Evolutionary conservation across 129 eudicot genomes (phyloP).

Genomic region (Flaveria brownii): DNA sequence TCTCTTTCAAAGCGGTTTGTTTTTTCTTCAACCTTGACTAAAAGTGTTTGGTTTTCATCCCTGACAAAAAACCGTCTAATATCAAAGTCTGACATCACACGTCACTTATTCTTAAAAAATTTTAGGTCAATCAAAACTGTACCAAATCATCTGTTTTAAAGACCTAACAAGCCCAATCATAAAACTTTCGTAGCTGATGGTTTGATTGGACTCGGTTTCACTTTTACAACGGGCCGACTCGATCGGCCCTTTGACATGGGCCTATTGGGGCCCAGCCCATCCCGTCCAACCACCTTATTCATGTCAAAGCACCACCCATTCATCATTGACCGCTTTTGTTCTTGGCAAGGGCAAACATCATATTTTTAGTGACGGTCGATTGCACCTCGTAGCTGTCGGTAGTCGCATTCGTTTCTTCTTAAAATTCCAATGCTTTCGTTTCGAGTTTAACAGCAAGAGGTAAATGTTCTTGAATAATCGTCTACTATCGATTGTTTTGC

Average conservation of each 20-base stretch:
- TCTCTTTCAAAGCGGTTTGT: too few species aligned
- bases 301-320: neutral
- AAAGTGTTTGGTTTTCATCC: too few species aligned
- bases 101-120: too few species aligned
- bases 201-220: too few species aligned
- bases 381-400: slow-evolving; percentile 29
- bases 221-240: too few species aligned
- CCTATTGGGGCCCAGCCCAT: slow-evolving; percentile 24
- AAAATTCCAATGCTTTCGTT: slow-evolving; percentile 8
- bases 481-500: neutral
- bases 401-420: slow-evolving; percentile 21
- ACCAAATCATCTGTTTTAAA: too few species aligned
- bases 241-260: neutral
- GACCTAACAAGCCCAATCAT: too few species aligned
- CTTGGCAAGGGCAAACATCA: slow-evolving; percentile 22
- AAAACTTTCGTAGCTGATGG: too few species aligned
- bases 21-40: too few species aligned
- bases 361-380: neutral
- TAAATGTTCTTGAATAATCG: slow-evolving; percentile 13
- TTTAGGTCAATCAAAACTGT: too few species aligned
- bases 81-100: too few species aligned
- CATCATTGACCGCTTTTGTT: slow-evolving; percentile 25
- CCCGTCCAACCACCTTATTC: neutral
- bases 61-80: too few species aligned
- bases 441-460: slow-evolving; percentile 23